Evolutionary conservation across 2,329 filamentous ascomycete species (phyloP).

Genomic region (Aspergillus floridensis): DNA sequence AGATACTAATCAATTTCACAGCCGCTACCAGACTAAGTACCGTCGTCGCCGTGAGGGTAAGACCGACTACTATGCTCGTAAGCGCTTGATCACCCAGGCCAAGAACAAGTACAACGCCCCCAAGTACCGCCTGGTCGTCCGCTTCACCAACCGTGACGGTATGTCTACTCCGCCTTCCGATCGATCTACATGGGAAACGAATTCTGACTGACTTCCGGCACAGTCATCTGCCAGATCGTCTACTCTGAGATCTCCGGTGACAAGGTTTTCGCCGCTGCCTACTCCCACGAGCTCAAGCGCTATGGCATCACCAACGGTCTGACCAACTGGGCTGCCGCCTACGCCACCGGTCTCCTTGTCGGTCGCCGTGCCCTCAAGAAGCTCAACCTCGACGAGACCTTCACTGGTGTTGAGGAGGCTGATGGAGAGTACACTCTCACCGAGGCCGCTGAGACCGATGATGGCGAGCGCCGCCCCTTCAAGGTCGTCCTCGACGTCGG

Average conservation of each 20-base stretch:
- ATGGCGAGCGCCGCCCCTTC: constrained; percentile 90
- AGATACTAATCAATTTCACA: constrained; percentile 41
- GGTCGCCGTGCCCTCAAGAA: constrained; percentile 96
- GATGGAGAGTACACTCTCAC: constrained; percentile 95
- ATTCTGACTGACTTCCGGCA: background rate
- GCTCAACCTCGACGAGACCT: constrained; percentile 90
- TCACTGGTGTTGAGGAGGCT: constrained; percentile 93
- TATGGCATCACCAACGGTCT: constrained; percentile 98
- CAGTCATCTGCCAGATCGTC: constrained; percentile 89
- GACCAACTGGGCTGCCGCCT: constrained; percentile 99
- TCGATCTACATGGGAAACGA: too few relatives aligned
- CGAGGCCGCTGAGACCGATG: constrained; percentile 86
- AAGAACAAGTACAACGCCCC: constrained; percentile 99
- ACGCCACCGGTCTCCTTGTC: constrained; percentile 93
- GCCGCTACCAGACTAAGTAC: constrained; percentile 99
- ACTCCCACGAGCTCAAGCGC: constrained; percentile 94
- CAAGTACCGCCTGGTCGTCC: constrained; percentile 99
- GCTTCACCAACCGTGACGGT: constrained; percentile 82
- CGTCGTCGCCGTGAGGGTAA: constrained; percentile 93
- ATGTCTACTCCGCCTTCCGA: too few relatives aligned
- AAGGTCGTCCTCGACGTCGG: constrained; percentile 98
- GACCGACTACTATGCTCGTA: constrained; percentile 99
- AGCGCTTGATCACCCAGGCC: constrained; percentile 98
- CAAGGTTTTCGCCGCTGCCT: constrained; percentile 91
- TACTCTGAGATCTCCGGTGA: constrained; percentile 94